Base-by-base conservation (phyloP, 2,329 filamentous ascomycete genomes). In the Trichoderma sp. region DNA sequence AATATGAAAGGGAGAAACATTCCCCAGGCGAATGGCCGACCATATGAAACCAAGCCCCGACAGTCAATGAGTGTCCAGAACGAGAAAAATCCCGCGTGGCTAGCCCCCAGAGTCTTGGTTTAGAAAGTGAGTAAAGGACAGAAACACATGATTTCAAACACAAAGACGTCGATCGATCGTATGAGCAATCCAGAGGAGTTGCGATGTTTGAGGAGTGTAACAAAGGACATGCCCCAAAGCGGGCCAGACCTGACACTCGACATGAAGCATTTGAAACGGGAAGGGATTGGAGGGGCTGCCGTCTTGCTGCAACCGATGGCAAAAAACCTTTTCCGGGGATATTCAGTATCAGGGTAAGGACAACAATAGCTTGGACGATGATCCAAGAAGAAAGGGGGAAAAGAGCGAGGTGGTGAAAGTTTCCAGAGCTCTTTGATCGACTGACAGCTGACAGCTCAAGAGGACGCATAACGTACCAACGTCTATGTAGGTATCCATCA, bases 251-350 rank as follows among this genome's bases (percentile, higher is more conserved):
- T 39, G 60, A 64, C 21, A 52, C 59, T 63, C 59, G 34, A 30
- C 39, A 64, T 55, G 60, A 64, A 64, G 49, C 60, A 43, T 5
- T 55, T 55, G 60, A 55, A 26, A 30, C 24, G 32, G 32, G 59
- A 7, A 37, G n/a, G 52, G 28, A 18, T 43, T 43, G 39, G 28
- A 30, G 26, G 26, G 26, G n/a, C 30, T 61, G 39, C 39, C 34
- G n/a, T 34, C 59, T 16, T 49, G 59, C 18, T 16, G 46, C 6
- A 51, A 28, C 30, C 30, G 14, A 32, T 16, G 24, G 34, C 16
- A 10, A n/a, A 43, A 43, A 43, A n/a, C 1, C 1, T n/a, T 10
- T 2, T 18, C 16, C 4, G n/a, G 34, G 24, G 24, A 43, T 11
- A 18, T 14, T 4, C 11, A 7, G 49, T 37, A 49, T 65, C 18